Conservation (phyloP, 768 basidiomycete genomes). For the Boletus barrowsii region DNA sequence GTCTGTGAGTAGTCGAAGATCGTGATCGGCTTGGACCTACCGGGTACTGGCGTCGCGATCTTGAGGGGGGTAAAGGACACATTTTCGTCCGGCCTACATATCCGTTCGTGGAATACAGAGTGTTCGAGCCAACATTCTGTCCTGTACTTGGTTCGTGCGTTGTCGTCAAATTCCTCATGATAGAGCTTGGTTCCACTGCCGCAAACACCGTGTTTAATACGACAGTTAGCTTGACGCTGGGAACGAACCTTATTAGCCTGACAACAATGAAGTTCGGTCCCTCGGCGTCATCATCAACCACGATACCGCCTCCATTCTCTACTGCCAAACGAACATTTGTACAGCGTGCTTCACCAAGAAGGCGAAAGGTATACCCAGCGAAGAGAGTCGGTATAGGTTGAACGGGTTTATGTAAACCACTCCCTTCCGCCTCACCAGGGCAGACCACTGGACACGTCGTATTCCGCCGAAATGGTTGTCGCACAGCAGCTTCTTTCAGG, state of each 20-base stretch:
- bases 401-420: constrained; percentile 1
- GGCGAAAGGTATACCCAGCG: constrained; percentile 51
- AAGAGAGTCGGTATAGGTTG: constrained; percentile 40
- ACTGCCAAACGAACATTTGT: constrained; percentile 57
- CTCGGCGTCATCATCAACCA: constrained; percentile 41
- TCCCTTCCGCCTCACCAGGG: constrained; percentile 18
- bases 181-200: constrained; percentile 69
- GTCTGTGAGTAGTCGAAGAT: neutral
- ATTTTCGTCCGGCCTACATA: constrained; percentile 66
- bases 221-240: neutral
- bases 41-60: constrained; percentile 54
- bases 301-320: constrained; percentile 55
- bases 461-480: constrained; percentile 48
- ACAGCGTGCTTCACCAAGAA: constrained; percentile 65
- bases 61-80: constrained; percentile 67
- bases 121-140: constrained; percentile 95
- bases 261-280: constrained; percentile 67
- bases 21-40: constrained; percentile 32
- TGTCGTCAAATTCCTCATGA: constrained; percentile 49
- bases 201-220: no score
- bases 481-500: constrained; percentile 23
- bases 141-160: constrained; percentile 54
- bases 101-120: constrained; percentile 72
- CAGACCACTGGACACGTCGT: constrained; percentile 23
- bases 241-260: constrained; percentile 63